Conservation (phyloP, 2,329 filamentous ascomycete species). For the Talaromyces sp. region DNA sequence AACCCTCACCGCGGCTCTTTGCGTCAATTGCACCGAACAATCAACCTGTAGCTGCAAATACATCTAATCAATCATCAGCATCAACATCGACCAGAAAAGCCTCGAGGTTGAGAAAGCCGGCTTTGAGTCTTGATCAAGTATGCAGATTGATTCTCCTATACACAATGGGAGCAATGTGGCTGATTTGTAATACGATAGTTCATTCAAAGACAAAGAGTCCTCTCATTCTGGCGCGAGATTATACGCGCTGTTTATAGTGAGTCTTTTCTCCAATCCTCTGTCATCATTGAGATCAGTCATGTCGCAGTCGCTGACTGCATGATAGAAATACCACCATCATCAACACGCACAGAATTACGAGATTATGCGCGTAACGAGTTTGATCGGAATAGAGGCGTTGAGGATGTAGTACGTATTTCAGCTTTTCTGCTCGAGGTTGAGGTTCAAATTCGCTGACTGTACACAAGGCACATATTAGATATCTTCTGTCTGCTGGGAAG, state of each 20-base stretch:
- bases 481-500: conserved; percentile 45
- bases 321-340: conserved; percentile 39
- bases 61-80: background rate
- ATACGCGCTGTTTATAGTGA: conserved; percentile 19
- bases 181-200: conserved; percentile 8
- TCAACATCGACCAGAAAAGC: background rate
- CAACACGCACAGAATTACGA: conserved; percentile 40
- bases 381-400: conserved; percentile 41
- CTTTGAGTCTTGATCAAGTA: conserved; percentile 18
- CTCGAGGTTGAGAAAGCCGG: conserved; percentile 13
- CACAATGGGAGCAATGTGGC: too few species aligned
- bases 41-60: conserved; percentile 5
- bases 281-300: background rate
- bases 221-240: conserved; percentile 19
- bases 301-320: background rate
- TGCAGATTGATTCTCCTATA: background rate
- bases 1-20: conserved; percentile 9
- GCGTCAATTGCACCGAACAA: conserved; percentile 9
- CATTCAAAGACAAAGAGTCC: conserved; percentile 19
- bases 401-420: conserved; percentile 36
- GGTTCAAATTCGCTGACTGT: background rate
- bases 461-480: conserved; percentile 40
- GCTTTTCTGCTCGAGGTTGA: background rate
- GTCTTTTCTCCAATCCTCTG: background rate
- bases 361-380: conserved; percentile 46